These are phyloP conservation scores for Pseudogymnoascus sp. DNA, from an alignment of 2,329 filamentous ascomycete species.

Conservation along the genomic window DNA sequence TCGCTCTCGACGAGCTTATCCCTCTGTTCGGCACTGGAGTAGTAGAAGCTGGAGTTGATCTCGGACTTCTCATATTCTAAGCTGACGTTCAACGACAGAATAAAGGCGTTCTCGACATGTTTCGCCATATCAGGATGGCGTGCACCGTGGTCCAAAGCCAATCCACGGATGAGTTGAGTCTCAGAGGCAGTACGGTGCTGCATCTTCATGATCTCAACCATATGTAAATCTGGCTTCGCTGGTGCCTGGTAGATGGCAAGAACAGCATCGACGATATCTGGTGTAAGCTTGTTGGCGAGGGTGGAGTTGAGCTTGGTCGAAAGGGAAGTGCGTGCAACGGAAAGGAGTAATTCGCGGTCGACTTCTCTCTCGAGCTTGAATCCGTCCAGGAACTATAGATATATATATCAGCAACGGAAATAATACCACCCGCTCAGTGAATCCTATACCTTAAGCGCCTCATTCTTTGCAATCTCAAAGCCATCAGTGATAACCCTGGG, in stretches of 20 bases:
- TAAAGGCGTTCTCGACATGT: slow-evolving; percentile 87
- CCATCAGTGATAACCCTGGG: slow-evolving; percentile 95
- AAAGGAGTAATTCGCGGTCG: slow-evolving; percentile 87
- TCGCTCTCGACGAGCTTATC: slow-evolving; percentile 98
- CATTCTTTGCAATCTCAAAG: slow-evolving; percentile 91
- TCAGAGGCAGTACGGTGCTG: slow-evolving; percentile 94
- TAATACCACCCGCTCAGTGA: slow-evolving; percentile 9
- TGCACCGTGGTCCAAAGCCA: slow-evolving; percentile 90
- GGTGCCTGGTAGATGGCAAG: slow-evolving; percentile 86
- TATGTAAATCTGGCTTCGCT: slow-evolving; percentile 91
- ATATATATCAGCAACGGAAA: slow-evolving; percentile 8
- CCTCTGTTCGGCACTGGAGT: slow-evolving; percentile 90
- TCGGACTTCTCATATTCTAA: slow-evolving; percentile 98
- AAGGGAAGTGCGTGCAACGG: slow-evolving; percentile 86
- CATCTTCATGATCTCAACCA: slow-evolving; percentile 99
- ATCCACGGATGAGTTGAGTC: slow-evolving; percentile 87
- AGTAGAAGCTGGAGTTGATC: slow-evolving; percentile 98
- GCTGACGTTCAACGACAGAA: slow-evolving; percentile 91
- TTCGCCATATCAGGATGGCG: slow-evolving; percentile 98
- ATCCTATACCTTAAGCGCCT: slow-evolving; percentile 66
- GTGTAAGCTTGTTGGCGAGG: slow-evolving; percentile 83
- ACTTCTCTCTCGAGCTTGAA: slow-evolving; percentile 88
- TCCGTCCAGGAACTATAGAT: slow-evolving; percentile 69
- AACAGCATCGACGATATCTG: slow-evolving; percentile 92
- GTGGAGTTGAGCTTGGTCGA: slow-evolving; percentile 89